Evolutionary conservation across 192 early-diverging fungal genomes (phyloP), one percentile per base, ranked within the genome.

Genomic region (Spinellus fusiger): DNA sequence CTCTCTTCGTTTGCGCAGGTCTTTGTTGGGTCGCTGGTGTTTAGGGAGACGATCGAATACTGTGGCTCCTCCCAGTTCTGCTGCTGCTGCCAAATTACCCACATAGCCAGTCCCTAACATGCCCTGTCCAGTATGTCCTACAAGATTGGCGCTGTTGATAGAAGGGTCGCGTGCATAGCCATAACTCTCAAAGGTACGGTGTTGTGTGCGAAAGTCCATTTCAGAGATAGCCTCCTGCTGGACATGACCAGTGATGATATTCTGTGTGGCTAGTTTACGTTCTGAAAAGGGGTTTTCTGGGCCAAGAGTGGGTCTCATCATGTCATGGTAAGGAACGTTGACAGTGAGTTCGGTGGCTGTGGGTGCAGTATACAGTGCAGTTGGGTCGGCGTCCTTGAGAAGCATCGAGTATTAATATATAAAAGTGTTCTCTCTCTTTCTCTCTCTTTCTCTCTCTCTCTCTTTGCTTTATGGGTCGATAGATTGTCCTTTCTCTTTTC

Each of bases 151-250:
- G 5, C 73, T 64, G 0, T 62, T 61, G 2, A 77, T 49, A 12
- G 82, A 84, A 16, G 96, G 96, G 69, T 98, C 88, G 16, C 84
- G 72, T 10, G 94, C 89, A 58, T 84, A 89, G 3, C 94, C 93
- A 61, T 78, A 85, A 6, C 87, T 85, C 33, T 85, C 70, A 63
- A 88, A 96, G 7, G 91, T 89, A 47, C 93, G 86, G 62, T 93
- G 84, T 75, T 96, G 88, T 33, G 84, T 81, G 26, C 88, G 78
- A 53, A 98, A 98, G 61, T 83, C 76, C 53, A 65, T 54, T 54
- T 92, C 87, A 6, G 80, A 80, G 63, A 90, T 84, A 25, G 76
- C 77, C 59, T 88, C 81, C 55, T 85, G 76, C 64, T 95, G 89
- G 9, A 93, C 84, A 64, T 86, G 89, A n/a, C 93, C 93, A 59